These are phyloP conservation scores for Pseudocercospora ulei DNA, from an alignment of 2,329 filamentous ascomycete genomes.

Conservation along the genomic window DNA sequence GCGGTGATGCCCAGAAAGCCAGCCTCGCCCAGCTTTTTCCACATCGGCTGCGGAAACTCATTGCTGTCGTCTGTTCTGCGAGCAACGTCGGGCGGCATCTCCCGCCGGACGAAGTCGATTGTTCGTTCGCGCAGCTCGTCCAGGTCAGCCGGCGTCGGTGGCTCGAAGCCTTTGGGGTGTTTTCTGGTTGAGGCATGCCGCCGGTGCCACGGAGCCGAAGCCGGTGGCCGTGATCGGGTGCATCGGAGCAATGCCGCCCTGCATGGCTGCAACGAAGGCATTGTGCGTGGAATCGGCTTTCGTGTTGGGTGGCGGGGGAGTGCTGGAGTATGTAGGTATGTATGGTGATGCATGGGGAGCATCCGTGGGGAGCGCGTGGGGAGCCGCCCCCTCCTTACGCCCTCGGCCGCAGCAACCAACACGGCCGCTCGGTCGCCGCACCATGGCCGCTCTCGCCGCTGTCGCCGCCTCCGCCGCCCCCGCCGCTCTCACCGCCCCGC, in stretches of 20 bases:
- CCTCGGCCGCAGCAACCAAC: no score
- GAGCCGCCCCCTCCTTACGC: no score
- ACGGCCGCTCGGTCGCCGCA: no score
- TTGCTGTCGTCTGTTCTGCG: conserved; percentile 74
- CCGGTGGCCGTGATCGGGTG: conserved; percentile 9
- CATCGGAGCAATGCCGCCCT: conserved; percentile 26
- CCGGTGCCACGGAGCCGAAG: conserved; percentile 27
- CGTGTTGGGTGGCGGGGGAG: no score
- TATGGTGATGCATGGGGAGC: no score
- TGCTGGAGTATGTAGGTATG: no score
- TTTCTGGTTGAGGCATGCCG: conserved; percentile 52
- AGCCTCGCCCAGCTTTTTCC: conserved; percentile 84
- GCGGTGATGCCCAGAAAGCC: conserved; percentile 87
- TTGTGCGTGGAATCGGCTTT: no score
- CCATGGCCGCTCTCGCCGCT: no score
- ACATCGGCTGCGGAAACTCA: conserved; percentile 82
- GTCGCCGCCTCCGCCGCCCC: no score
- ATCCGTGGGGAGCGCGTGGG: no score
- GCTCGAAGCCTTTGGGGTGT: conserved; percentile 56
- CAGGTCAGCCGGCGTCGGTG: conserved; percentile 63
- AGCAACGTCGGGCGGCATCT: conserved; percentile 76
- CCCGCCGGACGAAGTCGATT: conserved; percentile 76
- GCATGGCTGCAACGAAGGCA: conserved; percentile 22
- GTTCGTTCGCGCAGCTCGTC: conserved; percentile 72
- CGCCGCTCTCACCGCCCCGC: no score